Percentiles rank a stretch among this genome's conserved stretches.
phyloP scores from a whole-genome alignment of 345 rosid genomes.

The Turritis glabra region DNA sequence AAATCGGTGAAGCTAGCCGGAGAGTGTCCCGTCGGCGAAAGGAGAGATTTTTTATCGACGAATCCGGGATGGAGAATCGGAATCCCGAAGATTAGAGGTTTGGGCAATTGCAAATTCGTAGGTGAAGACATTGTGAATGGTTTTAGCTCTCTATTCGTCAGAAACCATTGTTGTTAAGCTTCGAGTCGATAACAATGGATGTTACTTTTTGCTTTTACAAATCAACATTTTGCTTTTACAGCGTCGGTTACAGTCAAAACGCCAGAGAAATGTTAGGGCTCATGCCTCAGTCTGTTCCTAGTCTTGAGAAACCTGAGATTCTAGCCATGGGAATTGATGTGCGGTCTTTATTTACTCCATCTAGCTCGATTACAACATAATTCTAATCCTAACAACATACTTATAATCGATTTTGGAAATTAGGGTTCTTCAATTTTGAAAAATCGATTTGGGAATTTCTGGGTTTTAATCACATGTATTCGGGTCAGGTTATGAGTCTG shows the following conservation, averaged over 20 bases:
- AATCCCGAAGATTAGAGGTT: constrained; percentile 2
- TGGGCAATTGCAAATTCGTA: constrained; percentile 33
- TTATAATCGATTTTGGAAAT: no score
- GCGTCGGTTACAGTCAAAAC: constrained; percentile 83
- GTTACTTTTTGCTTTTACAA: no score
- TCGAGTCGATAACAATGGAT: constrained; percentile 30
- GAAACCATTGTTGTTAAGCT: constrained; percentile 23
- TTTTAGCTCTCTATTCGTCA: constrained; percentile 28
- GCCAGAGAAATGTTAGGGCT: constrained; percentile 88
- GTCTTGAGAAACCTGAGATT: constrained; percentile 65
- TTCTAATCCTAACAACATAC: no score
- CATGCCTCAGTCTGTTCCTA: constrained; percentile 79
- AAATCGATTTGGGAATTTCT: no score
- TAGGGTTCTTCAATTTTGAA: no score
- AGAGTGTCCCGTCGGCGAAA: constrained; percentile 29
- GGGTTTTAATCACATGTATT: no score
- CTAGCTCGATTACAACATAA: constrained; percentile 55
- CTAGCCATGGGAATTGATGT: constrained; percentile 71
- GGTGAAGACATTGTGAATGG: constrained; percentile 36
- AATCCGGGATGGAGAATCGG: constrained; percentile 1
- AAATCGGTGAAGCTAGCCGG: constrained; percentile 30
- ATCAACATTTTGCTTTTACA: no score
- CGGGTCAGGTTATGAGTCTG: no score
- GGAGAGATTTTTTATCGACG: neutral
- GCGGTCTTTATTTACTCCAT: constrained; percentile 60